A percentile compares a stretch with the other conserved stretches of the same genome.
Conservation (phyloP, 2,329 filamentous ascomycete genomes). For the Microsporum ferrugineum region DNA sequence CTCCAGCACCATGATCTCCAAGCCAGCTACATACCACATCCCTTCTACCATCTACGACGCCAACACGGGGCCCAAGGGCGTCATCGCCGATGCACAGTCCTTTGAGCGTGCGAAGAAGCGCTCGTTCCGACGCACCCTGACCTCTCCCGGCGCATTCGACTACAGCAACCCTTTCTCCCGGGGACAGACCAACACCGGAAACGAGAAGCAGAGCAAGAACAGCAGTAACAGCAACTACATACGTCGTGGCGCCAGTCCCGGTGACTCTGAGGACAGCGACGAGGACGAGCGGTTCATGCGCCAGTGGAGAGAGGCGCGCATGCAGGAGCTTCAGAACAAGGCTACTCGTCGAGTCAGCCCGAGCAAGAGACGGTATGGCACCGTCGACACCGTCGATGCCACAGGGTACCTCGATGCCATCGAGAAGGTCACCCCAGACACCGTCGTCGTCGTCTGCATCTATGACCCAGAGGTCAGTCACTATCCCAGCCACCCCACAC, state of each 20-base stretch:
- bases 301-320: slow-evolving; percentile 70
- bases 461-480: slow-evolving; percentile 55
- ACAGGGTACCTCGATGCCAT: slow-evolving; percentile 91
- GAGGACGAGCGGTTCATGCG: slow-evolving; percentile 70
- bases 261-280: slow-evolving; percentile 24
- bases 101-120: slow-evolving; percentile 39
- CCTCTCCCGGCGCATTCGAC: slow-evolving; percentile 26
- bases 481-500: not conserved
- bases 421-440: slow-evolving; percentile 72
- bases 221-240: not conserved
- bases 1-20: slow-evolving; percentile 28
- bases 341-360: slow-evolving; percentile 61
- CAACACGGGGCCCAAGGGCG: slow-evolving; percentile 42
- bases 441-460: slow-evolving; percentile 83
- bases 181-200: slow-evolving; percentile 6
- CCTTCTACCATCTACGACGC: slow-evolving; percentile 37
- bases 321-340: slow-evolving; percentile 61
- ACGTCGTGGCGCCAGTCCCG: not conserved
- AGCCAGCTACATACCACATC: slow-evolving; percentile 31
- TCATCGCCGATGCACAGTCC: slow-evolving; percentile 41
- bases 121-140: slow-evolving; percentile 36
- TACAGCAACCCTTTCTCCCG: slow-evolving; percentile 15
- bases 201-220: not conserved
- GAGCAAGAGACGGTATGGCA: slow-evolving; percentile 65
- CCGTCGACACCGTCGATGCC: slow-evolving; percentile 73